Conservation (phyloP, 441 rosid genomes). For the Omphalea diandra region DNA sequence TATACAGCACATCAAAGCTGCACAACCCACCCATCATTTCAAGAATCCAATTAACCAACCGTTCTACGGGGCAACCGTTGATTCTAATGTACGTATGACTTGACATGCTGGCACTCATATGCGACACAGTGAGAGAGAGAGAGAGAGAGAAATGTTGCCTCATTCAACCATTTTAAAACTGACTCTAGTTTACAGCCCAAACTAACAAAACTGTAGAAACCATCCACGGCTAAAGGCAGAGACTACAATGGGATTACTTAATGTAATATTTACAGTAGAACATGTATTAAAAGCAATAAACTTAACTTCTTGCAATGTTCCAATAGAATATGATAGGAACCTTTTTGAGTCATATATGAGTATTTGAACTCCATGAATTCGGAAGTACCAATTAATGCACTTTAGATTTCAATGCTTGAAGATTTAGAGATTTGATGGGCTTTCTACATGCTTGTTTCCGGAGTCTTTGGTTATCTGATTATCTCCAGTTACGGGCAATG, state of each 20-base stretch:
- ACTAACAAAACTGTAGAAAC: constrained; percentile 35
- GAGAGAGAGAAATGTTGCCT: too few species aligned
- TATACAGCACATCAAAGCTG: not conserved
- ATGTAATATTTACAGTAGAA: constrained; percentile 34
- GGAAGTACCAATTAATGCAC: constrained; percentile 3
- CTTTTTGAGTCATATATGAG: too few species aligned
- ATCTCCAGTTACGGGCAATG: not conserved
- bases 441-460: constrained; percentile 40
- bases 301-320: not conserved
- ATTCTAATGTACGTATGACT: too few species aligned
- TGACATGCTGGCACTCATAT: not conserved
- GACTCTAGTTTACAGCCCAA: constrained; percentile 20
- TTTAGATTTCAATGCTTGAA: not conserved
- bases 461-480: constrained; percentile 21
- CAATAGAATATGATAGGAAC: not conserved
- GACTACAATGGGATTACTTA: not conserved
- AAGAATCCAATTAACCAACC: constrained; percentile 7
- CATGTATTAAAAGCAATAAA: not conserved
- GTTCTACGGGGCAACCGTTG: not conserved
- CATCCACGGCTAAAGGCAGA: constrained; percentile 2
- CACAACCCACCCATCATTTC: constrained; percentile 16
- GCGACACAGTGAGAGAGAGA: not conserved
- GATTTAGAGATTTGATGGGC: constrained; percentile 48
- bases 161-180: constrained; percentile 4
- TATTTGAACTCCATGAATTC: constrained; percentile 1